phyloP scores from a whole-genome alignment of 2,329 filamentous ascomycete genomes.

The Penicillium sp. region DNA sequence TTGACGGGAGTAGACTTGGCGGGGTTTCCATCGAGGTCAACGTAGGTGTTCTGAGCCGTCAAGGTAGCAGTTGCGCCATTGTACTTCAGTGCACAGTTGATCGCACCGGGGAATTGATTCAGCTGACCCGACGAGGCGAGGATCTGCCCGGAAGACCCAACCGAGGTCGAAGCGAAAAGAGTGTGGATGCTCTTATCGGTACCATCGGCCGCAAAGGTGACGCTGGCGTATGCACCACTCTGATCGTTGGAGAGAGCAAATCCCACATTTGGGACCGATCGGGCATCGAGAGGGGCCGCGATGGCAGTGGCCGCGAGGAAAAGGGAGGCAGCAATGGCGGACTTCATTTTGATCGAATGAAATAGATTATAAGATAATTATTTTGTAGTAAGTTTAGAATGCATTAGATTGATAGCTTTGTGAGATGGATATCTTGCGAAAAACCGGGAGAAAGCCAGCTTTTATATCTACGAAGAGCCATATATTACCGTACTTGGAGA shows the following conservation, averaged over 20 bases:
- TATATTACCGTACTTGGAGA: neutral
- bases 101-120: conserved; percentile 6
- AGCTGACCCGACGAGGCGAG: conserved; percentile 16
- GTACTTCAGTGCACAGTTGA: conserved; percentile 16
- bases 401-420: neutral
- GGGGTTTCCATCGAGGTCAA: conserved; percentile 16
- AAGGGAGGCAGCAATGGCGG: neutral
- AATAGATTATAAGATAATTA: neutral
- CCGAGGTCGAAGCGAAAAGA: neutral
- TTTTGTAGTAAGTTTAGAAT: neutral
- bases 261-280: neutral
- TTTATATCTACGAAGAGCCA: neutral
- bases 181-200: conserved; percentile 6
- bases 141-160: conserved; percentile 14
- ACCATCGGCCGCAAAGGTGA: conserved; percentile 8
- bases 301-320: neutral
- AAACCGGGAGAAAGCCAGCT: neutral
- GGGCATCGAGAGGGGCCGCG: neutral
- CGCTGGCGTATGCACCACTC: conserved; percentile 12
- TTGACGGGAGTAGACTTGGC: conserved; percentile 8
- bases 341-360: conserved; percentile 2
- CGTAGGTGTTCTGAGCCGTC: conserved; percentile 10
- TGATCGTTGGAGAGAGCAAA: conserved; percentile 19
- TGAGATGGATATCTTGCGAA: neutral
- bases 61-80: conserved; percentile 12